Percentiles rank a stretch among this genome's conserved stretches.
These are phyloP conservation scores for Pseudonitzschia multiseries DNA, from an alignment of 108 stramenopile genomes.

Conservation along the genomic window DNA sequence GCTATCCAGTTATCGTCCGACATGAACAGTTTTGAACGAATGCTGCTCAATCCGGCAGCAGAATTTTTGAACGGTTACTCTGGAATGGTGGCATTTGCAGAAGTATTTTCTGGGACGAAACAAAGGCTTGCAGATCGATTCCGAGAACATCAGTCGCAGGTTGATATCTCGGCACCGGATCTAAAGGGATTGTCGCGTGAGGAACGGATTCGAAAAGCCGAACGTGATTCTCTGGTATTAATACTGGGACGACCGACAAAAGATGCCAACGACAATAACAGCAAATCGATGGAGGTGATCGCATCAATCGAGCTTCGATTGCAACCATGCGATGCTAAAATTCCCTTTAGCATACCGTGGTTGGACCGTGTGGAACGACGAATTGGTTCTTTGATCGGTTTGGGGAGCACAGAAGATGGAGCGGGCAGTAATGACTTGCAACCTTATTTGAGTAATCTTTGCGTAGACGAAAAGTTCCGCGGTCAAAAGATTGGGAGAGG, in stretches of 20 bases:
- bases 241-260: constrained; percentile 44
- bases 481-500: constrained; percentile 64
- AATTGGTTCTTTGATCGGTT: constrained; percentile 47
- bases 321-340: constrained; percentile 81
- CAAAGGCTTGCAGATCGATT: constrained; percentile 51
- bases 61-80: constrained; percentile 75
- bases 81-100: constrained; percentile 66
- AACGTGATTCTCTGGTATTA: constrained; percentile 65
- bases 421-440: constrained; percentile 46
- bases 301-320: constrained; percentile 79
- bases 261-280: neutral
- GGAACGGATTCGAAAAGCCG: constrained; percentile 37
- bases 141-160: neutral
- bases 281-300: constrained; percentile 54
- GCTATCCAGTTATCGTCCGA: constrained; percentile 61
- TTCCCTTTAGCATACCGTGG: constrained; percentile 85
- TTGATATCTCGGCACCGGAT: constrained; percentile 34
- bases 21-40: constrained; percentile 59
- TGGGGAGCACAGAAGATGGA: constrained; percentile 22
- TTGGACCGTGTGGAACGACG: constrained; percentile 66
- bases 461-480: constrained; percentile 64
- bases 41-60: constrained; percentile 61
- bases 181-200: constrained; percentile 22
- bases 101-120: constrained; percentile 71
- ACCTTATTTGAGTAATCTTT: constrained; percentile 84